Percentiles rank a stretch among this genome's conserved stretches.
Evolutionary conservation across 495 filamentous ascomycete genomes (phyloP).

Genomic region (Tuber brumale): DNA sequence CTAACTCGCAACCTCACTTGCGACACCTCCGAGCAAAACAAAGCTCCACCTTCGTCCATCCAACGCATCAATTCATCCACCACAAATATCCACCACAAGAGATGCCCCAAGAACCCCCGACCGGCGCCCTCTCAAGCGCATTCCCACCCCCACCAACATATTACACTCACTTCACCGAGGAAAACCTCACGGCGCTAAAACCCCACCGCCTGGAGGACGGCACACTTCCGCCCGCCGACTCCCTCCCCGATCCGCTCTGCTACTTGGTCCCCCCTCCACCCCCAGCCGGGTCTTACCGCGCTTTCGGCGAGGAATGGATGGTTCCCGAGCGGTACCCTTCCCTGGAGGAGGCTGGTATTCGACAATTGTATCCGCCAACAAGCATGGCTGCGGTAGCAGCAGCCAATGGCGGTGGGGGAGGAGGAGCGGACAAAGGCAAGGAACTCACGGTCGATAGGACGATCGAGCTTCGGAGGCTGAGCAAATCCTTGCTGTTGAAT

Average conservation of each 20-base stretch:
- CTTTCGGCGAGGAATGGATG: constrained; percentile 63
- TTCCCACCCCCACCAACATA: constrained; percentile 85
- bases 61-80: not conserved
- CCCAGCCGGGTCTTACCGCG: constrained; percentile 59
- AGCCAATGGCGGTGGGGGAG: constrained; percentile 2
- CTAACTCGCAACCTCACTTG: not conserved
- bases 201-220: constrained; percentile 41
- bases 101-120: constrained; percentile 45
- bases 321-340: constrained; percentile 55
- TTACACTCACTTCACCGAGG: constrained; percentile 78
- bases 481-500: constrained; percentile 74
- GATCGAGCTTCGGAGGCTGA: constrained; percentile 67
- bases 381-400: constrained; percentile 7
- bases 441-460: constrained; percentile 57
- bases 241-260: constrained; percentile 49
- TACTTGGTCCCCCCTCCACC: constrained; percentile 73
- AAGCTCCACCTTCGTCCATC: not conserved
- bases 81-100: constrained; percentile 3
- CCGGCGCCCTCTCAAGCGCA: constrained; percentile 49
- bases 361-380: constrained; percentile 55
- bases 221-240: constrained; percentile 22
- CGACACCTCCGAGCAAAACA: constrained; percentile 11
- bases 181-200: constrained; percentile 65
- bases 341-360: constrained; percentile 61
- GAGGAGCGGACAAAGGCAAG: constrained; percentile 38